Evolutionary conservation across 225 moss, liverwort and hornwort species (phyloP).

Genomic region (Bryoerythrophyllum caledonicum): DNA sequence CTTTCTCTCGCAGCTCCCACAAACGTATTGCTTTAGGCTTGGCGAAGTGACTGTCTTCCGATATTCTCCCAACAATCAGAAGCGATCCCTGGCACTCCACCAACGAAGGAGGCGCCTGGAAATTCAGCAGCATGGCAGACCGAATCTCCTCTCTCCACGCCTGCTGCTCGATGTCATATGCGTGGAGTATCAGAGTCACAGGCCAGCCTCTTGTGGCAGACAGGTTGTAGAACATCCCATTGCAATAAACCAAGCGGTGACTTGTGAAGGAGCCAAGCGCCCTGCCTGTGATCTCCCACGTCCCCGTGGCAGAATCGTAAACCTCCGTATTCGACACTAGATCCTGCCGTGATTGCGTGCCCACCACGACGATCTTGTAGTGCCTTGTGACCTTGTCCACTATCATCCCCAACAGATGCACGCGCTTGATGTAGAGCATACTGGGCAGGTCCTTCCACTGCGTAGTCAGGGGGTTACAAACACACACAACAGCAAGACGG

Average conservation of each 20-base stretch:
- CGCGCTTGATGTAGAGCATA: conserved; percentile 67
- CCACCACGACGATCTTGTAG: conserved; percentile 63
- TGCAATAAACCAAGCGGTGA: conserved; percentile 59
- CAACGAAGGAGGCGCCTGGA: conserved; percentile 61
- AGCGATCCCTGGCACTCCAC: conserved; percentile 64
- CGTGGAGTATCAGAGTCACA: conserved; percentile 58
- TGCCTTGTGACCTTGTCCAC: conserved; percentile 44
- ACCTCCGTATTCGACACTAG: conserved; percentile 61
- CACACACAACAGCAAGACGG: conserved; percentile 63
- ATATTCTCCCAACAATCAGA: conserved; percentile 58
- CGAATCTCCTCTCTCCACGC: conserved; percentile 64
- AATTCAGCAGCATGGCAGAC: conserved; percentile 60
- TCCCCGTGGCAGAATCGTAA: conserved; percentile 49
- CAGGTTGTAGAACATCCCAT: conserved; percentile 59
- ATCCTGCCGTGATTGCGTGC: conserved; percentile 62
- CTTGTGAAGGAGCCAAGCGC: conserved; percentile 63
- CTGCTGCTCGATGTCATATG: conserved; percentile 61
- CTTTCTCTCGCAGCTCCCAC: conserved; percentile 58
- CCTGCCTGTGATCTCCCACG: conserved; percentile 60
- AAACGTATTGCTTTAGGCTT: conserved; percentile 63
- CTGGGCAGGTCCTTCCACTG: conserved; percentile 57
- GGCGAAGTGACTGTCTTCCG: conserved; percentile 66
- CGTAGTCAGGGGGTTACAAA: conserved; percentile 59
- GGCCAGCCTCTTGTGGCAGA: conserved; percentile 66
- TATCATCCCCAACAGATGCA: conserved; percentile 63